These are phyloP conservation scores for Calvatia gigantea DNA, from an alignment of 768 basidiomycete genomes.

Conservation along the genomic window DNA sequence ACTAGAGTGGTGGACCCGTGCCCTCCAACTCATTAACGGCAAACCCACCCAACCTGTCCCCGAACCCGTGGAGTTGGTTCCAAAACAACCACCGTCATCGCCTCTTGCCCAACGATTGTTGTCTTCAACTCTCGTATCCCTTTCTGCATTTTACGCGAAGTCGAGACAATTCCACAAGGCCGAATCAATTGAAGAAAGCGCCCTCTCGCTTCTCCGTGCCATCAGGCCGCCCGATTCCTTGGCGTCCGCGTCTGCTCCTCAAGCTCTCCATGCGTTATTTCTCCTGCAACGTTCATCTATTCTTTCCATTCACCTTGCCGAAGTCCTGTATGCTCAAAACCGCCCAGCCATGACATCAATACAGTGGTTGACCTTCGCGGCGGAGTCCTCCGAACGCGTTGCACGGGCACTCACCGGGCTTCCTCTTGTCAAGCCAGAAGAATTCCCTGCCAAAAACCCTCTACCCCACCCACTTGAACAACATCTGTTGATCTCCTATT, in stretches of 20 bases:
- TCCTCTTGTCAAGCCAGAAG: conserved; percentile 30
- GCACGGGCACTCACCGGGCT: conserved; percentile 48
- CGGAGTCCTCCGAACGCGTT: conserved; percentile 65
- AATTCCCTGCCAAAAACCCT: conserved; percentile 24
- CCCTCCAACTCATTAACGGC: conserved; percentile 45
- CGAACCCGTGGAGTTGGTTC: conserved; percentile 23
- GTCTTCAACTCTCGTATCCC: conserved; percentile 58
- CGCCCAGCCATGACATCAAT: conserved; percentile 42
- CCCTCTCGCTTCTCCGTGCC: conserved; percentile 52
- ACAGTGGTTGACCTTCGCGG: conserved; percentile 56
- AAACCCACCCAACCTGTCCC: conserved; percentile 10
- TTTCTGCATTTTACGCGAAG: conserved; percentile 68
- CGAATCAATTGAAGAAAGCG: conserved; percentile 49
- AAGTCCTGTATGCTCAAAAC: conserved; percentile 57
- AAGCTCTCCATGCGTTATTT: conserved; percentile 61
- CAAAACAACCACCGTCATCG: conserved; percentile 43
- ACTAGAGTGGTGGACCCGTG: conserved; percentile 64
- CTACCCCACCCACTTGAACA: conserved; percentile 19
- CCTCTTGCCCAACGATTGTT: conserved; percentile 64
- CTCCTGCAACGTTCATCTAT: conserved; percentile 74
- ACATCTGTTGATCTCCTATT: conserved; percentile 41
- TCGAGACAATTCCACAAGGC: conserved; percentile 55
- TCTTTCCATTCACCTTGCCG: conserved; percentile 68
- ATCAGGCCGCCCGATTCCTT: conserved; percentile 45
- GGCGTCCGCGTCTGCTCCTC: conserved; percentile 45